Conservation (phyloP, 495 filamentous ascomycete species). For the Xylaria castorea region DNA sequence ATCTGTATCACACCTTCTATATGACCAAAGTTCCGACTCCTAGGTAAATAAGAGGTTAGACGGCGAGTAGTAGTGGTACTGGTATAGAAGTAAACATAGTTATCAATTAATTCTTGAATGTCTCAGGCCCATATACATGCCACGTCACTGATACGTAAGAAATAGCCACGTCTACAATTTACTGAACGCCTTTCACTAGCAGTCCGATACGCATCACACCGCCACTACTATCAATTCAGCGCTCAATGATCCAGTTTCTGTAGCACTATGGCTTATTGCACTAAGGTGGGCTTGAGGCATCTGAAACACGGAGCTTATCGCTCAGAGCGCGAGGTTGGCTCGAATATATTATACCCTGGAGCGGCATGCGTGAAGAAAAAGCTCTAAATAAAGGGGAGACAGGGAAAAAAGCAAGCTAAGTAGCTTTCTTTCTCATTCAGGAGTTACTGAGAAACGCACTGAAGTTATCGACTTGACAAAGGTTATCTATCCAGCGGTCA, state of each 20-base stretch:
- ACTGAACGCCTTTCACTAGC: background rate
- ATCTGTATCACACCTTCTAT: background rate
- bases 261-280: background rate
- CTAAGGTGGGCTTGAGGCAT: background rate
- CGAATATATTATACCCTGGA: background rate
- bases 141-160: constrained; percentile 17
- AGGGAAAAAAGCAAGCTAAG: background rate
- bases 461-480: background rate
- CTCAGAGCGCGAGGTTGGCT: background rate
- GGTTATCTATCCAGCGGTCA: background rate
- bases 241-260: background rate
- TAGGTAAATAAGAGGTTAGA: background rate
- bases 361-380: background rate
- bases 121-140: background rate
- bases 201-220: background rate
- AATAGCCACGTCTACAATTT: background rate
- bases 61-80: background rate
- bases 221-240: background rate
- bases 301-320: constrained; percentile 3
- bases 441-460: background rate
- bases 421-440: background rate
- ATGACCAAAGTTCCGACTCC: background rate
- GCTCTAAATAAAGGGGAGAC: background rate
- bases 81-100: background rate
- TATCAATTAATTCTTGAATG: background rate